A percentile compares a stretch with the other conserved stretches of the same genome.
These are phyloP conservation scores for Stagonosporopsis cucurbitacearum DNA, from an alignment of 2,329 filamentous ascomycete genomes.

Conservation along the genomic window DNA sequence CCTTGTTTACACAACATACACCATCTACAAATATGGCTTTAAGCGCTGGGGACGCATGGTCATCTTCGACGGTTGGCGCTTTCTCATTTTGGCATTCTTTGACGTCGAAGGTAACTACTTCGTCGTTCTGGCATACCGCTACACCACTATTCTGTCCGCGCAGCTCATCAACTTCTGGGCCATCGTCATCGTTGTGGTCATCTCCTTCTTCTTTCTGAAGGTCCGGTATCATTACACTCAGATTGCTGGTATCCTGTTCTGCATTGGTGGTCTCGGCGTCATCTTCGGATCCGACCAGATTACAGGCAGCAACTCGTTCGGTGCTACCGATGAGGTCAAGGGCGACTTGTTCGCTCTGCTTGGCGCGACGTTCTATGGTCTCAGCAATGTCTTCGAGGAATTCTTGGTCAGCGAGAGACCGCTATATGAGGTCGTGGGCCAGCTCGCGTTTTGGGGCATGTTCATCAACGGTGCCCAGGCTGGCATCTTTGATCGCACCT, in stretches of 20 bases:
- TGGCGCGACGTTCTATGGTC: conserved; percentile 88
- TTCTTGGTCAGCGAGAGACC: conserved; percentile 88
- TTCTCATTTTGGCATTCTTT: conserved; percentile 85
- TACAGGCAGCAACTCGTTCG: conserved; percentile 73
- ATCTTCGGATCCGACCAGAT: conserved; percentile 88
- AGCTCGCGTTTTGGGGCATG: conserved; percentile 86
- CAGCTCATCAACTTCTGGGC: conserved; percentile 99
- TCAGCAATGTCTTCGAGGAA: conserved; percentile 91
- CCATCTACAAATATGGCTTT: conserved; percentile 79
- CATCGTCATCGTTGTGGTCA: conserved; percentile 86
- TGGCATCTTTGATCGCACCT: conserved; percentile 84
- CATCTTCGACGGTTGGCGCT: conserved; percentile 83
- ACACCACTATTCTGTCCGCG: conserved; percentile 86
- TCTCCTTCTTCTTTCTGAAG: conserved; percentile 81
- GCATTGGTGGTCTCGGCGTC: conserved; percentile 88
- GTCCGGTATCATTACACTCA: conserved; percentile 92
- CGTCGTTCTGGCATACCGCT: conserved; percentile 89
- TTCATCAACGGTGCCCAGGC: conserved; percentile 91
- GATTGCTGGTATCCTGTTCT: conserved; percentile 84
- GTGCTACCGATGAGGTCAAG: conserved; percentile 75
- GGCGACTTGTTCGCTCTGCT: conserved; percentile 91
- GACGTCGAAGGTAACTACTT: conserved; percentile 99
- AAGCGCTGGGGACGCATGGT: conserved; percentile 71
- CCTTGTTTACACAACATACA: conserved; percentile 79
- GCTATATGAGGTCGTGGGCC: conserved; percentile 90